Base-by-base conservation (phyloP, 2,329 filamentous ascomycete species). In the Bertia moriformis region DNA sequence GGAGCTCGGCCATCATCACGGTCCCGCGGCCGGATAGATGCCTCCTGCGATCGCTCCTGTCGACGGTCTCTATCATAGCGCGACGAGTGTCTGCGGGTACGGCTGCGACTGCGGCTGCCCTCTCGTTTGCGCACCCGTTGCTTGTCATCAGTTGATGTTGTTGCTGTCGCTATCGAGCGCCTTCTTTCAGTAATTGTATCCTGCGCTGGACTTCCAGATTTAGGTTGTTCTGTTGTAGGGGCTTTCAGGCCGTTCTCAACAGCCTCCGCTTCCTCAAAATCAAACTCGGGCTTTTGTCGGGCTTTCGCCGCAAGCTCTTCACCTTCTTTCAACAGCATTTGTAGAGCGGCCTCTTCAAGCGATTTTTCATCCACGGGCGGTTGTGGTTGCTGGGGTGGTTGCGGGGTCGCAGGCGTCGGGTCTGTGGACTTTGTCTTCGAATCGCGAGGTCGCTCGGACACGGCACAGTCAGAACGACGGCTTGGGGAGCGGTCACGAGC, bases 281-380 rank as follows among this genome's bases (percentile, higher is more conserved):
- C 67, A 42, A 67, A 63, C 40, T 69, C 67, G 4, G 65, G 64
- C 41, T 65, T 62, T 43, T 63, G 59, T 27, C 58, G 56, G 3
- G 63, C 60, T 46, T 69, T 71, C 18, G 67, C 67, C 5, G 67
- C 65, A 43, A 69, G 58, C 44, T 68, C 62, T 46, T 71, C 63
- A 37, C 69, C 67, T 51, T 75, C 71, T 45, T 61, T 63, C 17
- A 74, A 48, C 10, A 75, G 57, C 43, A 67, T 50, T 41, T 71
- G 62, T 39, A 74, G 55, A 10, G 71, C 71, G 27, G 66, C 60
- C 44, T 69, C 65, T 47, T 74, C 70, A 36, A 75, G 50, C 14
- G 66, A 62, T 50, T 73, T 71, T 42, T 73, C 67, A 41, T 64
- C 61, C 38, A 70, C 61, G 7, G 55, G 55, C 2, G 47, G 40